These are phyloP conservation scores for Helichrysum umbraculigerum DNA, from an alignment of 129 eudicot genomes.

Conservation along the genomic window DNA sequence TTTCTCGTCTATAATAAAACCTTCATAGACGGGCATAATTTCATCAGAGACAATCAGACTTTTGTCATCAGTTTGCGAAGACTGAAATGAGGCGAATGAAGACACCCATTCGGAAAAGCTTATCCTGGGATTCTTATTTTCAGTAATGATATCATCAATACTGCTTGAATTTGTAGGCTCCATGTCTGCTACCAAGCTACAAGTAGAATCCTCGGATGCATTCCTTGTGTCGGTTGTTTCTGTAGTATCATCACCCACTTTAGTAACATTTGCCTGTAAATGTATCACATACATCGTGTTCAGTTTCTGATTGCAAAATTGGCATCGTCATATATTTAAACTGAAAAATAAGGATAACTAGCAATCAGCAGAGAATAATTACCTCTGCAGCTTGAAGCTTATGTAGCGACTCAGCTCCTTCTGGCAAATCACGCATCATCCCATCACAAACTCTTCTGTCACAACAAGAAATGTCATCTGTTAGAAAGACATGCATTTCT, in stretches of 20 bases:
- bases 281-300: constrained; percentile 18
- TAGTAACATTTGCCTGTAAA: constrained; percentile 44
- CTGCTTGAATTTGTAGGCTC: constrained; percentile 21
- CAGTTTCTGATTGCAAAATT: constrained; percentile 7
- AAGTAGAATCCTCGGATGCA: constrained; percentile 34
- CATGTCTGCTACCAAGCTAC: constrained; percentile 36
- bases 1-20: constrained; percentile 49
- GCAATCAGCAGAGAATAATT: constrained; percentile 22
- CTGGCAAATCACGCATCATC: constrained; percentile 21
- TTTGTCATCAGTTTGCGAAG: constrained; percentile 36
- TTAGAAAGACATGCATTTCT: constrained; percentile 22
- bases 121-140: constrained; percentile 28
- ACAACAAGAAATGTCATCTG: constrained; percentile 35
- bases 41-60: constrained; percentile 41
- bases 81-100: constrained; percentile 23
- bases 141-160: constrained; percentile 21
- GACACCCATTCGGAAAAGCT: constrained; percentile 37
- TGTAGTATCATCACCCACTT: constrained; percentile 24
- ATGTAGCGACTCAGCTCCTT: constrained; percentile 30
- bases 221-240: constrained; percentile 27
- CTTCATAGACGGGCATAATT: constrained; percentile 64
- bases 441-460: constrained; percentile 19
- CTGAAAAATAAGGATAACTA: constrained; percentile 6
- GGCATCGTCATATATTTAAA: background rate
- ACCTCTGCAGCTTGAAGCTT: constrained; percentile 52